Conservation (phyloP, 129 eudicot species). For the Deinandra increscens region DNA sequence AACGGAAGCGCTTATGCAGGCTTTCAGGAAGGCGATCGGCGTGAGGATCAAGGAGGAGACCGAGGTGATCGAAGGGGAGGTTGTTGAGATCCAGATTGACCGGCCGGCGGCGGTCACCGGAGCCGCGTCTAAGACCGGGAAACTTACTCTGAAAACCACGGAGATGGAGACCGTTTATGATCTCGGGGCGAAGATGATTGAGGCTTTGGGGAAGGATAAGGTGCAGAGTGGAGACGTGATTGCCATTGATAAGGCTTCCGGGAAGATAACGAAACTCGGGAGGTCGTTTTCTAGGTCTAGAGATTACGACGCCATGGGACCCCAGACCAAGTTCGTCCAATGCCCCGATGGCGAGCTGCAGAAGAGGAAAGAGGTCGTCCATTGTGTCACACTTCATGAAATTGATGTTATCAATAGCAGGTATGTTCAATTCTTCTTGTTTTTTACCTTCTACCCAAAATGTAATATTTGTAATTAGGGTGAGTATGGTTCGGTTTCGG, state of each 20-base stretch:
- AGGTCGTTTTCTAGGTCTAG: conserved; percentile 78
- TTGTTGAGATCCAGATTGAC: conserved; percentile 74
- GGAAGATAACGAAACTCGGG: conserved; percentile 86
- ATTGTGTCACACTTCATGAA: conserved; percentile 90
- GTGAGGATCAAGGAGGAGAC: conserved; percentile 83
- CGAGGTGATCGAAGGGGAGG: conserved; percentile 84
- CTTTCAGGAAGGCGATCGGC: conserved; percentile 76
- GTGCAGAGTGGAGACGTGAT: conserved; percentile 94
- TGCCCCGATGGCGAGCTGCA: conserved; percentile 96
- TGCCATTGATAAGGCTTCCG: conserved; percentile 83
- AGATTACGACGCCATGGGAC: conserved; percentile 89
- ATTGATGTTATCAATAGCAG: conserved; percentile 97
- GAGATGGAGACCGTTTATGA: conserved; percentile 96
- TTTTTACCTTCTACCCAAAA: background rate
- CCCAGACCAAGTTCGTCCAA: conserved; percentile 84
- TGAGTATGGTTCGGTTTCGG: too few relatives aligned
- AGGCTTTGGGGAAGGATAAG: conserved; percentile 83
- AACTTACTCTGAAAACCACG: conserved; percentile 82
- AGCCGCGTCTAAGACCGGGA: conserved; percentile 83
- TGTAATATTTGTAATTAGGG: too few relatives aligned
- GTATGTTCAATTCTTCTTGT: conserved; percentile 39
- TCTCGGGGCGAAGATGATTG: conserved; percentile 91
- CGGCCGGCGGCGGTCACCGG: conserved; percentile 78
- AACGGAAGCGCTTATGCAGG: conserved; percentile 88
- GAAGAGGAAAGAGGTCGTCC: conserved; percentile 91